phyloP scores from a whole-genome alignment of 768 basidiomycete genomes.

The Mycena latifolia region DNA sequence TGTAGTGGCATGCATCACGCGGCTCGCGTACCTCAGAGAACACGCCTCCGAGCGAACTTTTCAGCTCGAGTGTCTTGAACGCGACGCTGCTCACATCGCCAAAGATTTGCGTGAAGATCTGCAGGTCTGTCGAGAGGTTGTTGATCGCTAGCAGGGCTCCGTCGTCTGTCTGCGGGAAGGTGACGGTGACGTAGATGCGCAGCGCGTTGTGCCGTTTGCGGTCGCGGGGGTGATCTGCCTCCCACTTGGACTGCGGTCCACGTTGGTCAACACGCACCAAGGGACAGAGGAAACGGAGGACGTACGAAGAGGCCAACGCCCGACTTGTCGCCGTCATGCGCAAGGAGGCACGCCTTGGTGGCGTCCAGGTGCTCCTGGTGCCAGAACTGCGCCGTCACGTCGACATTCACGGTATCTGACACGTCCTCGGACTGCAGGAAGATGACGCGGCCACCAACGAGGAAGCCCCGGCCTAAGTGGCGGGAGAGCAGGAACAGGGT shows the following conservation, averaged over 20 bases:
- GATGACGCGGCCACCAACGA: constrained; percentile 40
- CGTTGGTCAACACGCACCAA: too few species aligned
- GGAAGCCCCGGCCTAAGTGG: not conserved
- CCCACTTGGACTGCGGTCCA: constrained; percentile 31
- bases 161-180: constrained; percentile 21
- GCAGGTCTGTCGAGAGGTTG: constrained; percentile 19
- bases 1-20: not conserved
- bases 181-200: constrained; percentile 26
- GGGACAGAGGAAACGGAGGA: not conserved
- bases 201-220: constrained; percentile 15
- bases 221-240: too few species aligned
- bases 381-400: constrained; percentile 41
- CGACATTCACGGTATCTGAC: constrained; percentile 38
- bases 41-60: constrained; percentile 4
- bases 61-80: constrained; percentile 16
- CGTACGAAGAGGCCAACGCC: constrained; percentile 54
- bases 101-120: constrained; percentile 25
- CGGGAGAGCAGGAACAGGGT: constrained; percentile 46
- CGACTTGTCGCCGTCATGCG: constrained; percentile 21
- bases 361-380: constrained; percentile 36
- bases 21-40: constrained; percentile 10
- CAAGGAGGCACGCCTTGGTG: constrained; percentile 43
- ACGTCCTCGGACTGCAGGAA: constrained; percentile 38
- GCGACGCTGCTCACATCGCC: constrained; percentile 17
- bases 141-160: constrained; percentile 12